A percentile compares a stretch with the other conserved stretches of the same genome.
Conservation (phyloP, 2,329 filamentous ascomycete genomes). For the Triangularia verruculosa region DNA sequence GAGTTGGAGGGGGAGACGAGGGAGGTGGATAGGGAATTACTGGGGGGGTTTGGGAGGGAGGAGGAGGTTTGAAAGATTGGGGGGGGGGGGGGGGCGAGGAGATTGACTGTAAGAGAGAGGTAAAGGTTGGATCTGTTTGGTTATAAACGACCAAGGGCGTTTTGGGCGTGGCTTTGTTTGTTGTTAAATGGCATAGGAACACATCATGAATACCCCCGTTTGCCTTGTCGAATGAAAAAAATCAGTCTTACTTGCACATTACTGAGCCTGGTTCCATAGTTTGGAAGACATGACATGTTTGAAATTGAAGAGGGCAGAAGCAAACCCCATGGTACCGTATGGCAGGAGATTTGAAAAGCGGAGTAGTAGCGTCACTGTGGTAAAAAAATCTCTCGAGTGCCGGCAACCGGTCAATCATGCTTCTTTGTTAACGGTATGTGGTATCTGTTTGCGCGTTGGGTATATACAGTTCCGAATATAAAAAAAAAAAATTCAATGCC, state of each 20-base stretch:
- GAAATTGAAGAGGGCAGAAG: no score
- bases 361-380: background rate
- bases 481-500: background rate
- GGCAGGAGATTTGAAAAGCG: no score
- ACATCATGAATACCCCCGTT: no score
- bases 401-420: background rate
- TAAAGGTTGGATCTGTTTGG: background rate
- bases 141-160: background rate
- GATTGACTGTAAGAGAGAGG: background rate
- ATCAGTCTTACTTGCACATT: no score
- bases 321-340: no score
- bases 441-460: conserved; percentile 4
- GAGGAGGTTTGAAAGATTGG: background rate
- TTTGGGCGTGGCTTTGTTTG: background rate
- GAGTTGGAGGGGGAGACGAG: conserved; percentile 51
- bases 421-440: background rate
- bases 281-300: no score
- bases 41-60: conserved; percentile 23
- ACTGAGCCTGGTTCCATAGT: no score
- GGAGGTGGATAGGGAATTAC: conserved; percentile 43
- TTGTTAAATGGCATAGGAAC: no score
- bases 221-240: no score
- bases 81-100: background rate
- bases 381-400: background rate
- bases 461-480: conserved; percentile 12